Conservation (phyloP, 257 asterid genomes). For the Euphrasia confusa region DNA sequence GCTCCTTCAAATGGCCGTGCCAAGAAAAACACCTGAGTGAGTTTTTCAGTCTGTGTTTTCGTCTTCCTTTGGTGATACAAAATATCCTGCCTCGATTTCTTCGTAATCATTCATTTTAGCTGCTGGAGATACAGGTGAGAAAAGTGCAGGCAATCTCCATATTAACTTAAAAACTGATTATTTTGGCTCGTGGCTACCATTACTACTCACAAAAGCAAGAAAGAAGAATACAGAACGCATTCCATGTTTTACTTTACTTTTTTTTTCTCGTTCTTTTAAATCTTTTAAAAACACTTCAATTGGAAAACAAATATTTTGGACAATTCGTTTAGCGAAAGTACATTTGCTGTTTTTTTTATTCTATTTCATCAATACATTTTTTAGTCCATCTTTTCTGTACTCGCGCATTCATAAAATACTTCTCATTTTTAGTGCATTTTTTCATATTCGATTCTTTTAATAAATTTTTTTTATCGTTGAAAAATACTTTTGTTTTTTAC, state of each 20-base stretch:
- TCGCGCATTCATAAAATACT: too few relatives aligned
- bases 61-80: slow-evolving; percentile 27
- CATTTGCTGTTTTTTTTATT: background rate
- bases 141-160: slow-evolving; percentile 33
- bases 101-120: slow-evolving; percentile 28
- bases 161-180: slow-evolving; percentile 36
- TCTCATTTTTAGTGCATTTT: too few relatives aligned
- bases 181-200: slow-evolving; percentile 32
- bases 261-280: background rate
- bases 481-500: too few relatives aligned
- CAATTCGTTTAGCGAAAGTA: slow-evolving; percentile 20
- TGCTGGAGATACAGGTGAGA: slow-evolving; percentile 31
- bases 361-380: too few relatives aligned
- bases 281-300: background rate
- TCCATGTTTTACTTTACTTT: background rate
- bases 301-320: slow-evolving; percentile 12
- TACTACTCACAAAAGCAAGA: slow-evolving; percentile 31
- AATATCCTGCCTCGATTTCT: slow-evolving; percentile 29
- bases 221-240: slow-evolving; percentile 27
- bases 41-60: slow-evolving; percentile 17
- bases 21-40: slow-evolving; percentile 36
- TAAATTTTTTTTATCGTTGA: too few relatives aligned
- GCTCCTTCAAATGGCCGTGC: slow-evolving; percentile 48
- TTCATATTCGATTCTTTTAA: too few relatives aligned
- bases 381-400: too few relatives aligned